A percentile compares a stretch with the other conserved stretches of the same genome.
phyloP scores from a whole-genome alignment of 352 stramenopile species.

The Globisporangium mamillatum region DNA sequence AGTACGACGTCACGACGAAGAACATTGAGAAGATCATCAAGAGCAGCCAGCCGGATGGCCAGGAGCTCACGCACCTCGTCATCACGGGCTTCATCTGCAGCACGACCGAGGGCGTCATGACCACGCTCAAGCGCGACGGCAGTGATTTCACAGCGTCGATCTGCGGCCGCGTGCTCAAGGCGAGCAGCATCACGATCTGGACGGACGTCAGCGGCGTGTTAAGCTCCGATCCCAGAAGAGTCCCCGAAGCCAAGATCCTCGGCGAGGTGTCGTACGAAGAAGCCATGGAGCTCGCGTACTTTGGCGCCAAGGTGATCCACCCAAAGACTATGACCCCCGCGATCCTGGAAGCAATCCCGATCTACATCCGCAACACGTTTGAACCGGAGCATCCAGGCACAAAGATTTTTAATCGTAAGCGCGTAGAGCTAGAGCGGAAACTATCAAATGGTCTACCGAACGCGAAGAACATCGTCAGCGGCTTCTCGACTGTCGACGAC shows the following conservation, averaged over 20 bases:
- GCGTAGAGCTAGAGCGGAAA: constrained; percentile 54
- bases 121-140: constrained; percentile 94
- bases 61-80: constrained; percentile 78
- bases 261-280: constrained; percentile 95
- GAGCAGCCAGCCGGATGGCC: constrained; percentile 29
- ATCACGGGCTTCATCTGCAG: constrained; percentile 97
- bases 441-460: constrained; percentile 58
- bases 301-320: constrained; percentile 97
- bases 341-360: constrained; percentile 91
- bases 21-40: constrained; percentile 61
- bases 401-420: constrained; percentile 68
- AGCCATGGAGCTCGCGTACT: constrained; percentile 98
- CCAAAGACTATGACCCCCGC: constrained; percentile 95
- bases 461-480: constrained; percentile 76
- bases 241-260: constrained; percentile 90
- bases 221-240: constrained; percentile 92
- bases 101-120: constrained; percentile 94
- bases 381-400: constrained; percentile 81
- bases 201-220: constrained; percentile 96
- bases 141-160: constrained; percentile 98
- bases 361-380: constrained; percentile 98
- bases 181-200: constrained; percentile 94
- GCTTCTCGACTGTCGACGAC: constrained; percentile 93
- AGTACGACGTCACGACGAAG: constrained; percentile 65
- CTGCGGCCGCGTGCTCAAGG: constrained; percentile 91